phyloP scores from a whole-genome alignment of 139 green algal species.

The Choricystis sp. region DNA sequence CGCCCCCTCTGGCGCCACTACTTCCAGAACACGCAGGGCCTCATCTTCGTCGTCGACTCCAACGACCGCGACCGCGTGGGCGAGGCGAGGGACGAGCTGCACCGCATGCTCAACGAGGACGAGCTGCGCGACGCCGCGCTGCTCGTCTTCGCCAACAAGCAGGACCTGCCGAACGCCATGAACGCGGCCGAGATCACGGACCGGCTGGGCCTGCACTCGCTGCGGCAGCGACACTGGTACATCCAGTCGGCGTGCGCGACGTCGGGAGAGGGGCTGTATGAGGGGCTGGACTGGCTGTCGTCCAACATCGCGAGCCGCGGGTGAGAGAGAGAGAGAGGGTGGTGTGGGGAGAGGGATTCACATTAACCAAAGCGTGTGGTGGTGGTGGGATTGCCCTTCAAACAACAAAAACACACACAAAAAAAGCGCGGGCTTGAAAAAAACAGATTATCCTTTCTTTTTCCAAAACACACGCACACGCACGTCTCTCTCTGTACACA shows the following conservation, averaged over 20 bases:
- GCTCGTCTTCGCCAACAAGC: conserved; percentile 99
- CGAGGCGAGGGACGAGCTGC: conserved; percentile 93
- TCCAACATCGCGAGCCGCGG: conserved; percentile 49
- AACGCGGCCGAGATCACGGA: conserved; percentile 98
- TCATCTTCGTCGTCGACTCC: conserved; percentile 98
- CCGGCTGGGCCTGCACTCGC: conserved; percentile 89
- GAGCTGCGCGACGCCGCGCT: conserved; percentile 93
- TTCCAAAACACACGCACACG: no score
- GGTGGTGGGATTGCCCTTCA: no score
- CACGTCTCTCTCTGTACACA: no score
- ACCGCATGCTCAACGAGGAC: conserved; percentile 98
- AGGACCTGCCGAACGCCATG: conserved; percentile 99
- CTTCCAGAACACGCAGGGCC: conserved; percentile 97
- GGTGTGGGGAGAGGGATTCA: no score
- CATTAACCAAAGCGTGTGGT: no score
- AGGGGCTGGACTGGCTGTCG: conserved; percentile 93
- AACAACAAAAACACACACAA: no score
- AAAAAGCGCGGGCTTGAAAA: no score
- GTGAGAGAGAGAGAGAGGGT: no score
- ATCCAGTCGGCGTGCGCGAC: conserved; percentile 93
- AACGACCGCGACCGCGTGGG: conserved; percentile 90
- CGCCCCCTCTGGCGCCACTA: conserved; percentile 87
- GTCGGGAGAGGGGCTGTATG: conserved; percentile 89
- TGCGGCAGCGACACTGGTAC: conserved; percentile 93
- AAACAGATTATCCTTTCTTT: no score